These are phyloP conservation scores for Saccharomycopsis hybrid DNA, from an alignment of 1,139 yeast genomes.

Conservation along the genomic window DNA sequence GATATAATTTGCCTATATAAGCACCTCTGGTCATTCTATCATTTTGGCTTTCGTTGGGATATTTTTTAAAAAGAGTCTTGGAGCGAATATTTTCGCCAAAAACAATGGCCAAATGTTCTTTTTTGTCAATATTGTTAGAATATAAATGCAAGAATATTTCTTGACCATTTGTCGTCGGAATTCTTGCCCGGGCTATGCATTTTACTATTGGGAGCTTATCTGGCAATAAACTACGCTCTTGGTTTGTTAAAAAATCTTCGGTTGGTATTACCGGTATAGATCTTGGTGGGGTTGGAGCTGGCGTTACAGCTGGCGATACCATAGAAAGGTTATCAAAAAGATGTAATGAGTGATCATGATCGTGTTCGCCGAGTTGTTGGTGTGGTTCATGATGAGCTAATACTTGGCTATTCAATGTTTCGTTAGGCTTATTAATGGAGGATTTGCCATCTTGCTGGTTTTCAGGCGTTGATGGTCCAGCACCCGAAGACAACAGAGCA, in stretches of 20 bases:
- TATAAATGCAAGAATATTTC: conserved; percentile 90
- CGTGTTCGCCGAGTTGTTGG: too few relatives aligned
- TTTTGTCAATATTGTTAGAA: conserved; percentile 75
- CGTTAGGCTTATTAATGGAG: too few relatives aligned
- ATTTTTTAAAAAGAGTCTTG: conserved; percentile 53
- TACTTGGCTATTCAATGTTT: too few relatives aligned
- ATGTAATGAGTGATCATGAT: too few relatives aligned
- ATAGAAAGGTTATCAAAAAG: conserved; percentile 22
- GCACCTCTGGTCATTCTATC: conserved; percentile 98
- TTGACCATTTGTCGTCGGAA: conserved; percentile 89
- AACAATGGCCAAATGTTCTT: conserved; percentile 95
- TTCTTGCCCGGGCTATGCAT: conserved; percentile 88
- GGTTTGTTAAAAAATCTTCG: conserved; percentile 17
- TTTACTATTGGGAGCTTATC: conserved; percentile 57
- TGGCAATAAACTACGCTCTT: conserved; percentile 32
- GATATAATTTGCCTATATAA: conserved; percentile 79
- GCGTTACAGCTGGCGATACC: conserved; percentile 26
- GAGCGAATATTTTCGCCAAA: conserved; percentile 91
- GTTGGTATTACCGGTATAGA: conserved; percentile 26
- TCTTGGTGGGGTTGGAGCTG: conserved; percentile 25
- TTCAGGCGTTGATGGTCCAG: too few relatives aligned
- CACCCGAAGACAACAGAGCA: too few relatives aligned
- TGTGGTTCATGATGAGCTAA: too few relatives aligned
- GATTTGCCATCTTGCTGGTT: too few relatives aligned
- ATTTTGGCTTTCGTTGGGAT: conserved; percentile 73